These are phyloP conservation scores for Alternaria brassicicola DNA, from an alignment of 2,329 filamentous ascomycete species.

Conservation along the genomic window DNA sequence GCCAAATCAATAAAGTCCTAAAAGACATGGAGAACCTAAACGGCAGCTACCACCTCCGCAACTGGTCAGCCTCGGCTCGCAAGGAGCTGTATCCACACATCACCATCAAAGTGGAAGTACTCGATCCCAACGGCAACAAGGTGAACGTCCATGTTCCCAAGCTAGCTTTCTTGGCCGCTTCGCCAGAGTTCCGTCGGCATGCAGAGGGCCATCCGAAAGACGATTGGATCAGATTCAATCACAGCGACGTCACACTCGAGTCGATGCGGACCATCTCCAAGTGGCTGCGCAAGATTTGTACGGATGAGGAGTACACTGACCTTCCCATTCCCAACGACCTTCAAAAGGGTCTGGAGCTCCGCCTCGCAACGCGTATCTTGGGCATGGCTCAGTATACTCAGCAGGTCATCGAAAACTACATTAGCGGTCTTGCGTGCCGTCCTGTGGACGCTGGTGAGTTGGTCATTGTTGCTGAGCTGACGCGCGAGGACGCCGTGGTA, in stretches of 20 bases:
- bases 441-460: background rate
- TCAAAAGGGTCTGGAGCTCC: background rate
- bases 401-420: constrained; percentile 1
- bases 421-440: background rate
- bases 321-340: background rate
- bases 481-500: background rate
- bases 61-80: constrained; percentile 10
- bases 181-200: constrained; percentile 1
- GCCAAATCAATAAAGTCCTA: constrained; percentile 8
- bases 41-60: constrained; percentile 4
- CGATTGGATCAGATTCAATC: background rate
- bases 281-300: constrained; percentile 7
- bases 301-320: background rate
- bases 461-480: background rate
- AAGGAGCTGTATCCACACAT: constrained; percentile 2
- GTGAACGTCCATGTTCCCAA: constrained; percentile 5
- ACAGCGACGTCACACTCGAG: background rate
- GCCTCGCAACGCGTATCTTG: constrained; percentile 3
- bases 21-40: constrained; percentile 10
- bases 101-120: constrained; percentile 4
- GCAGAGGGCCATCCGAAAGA: background rate
- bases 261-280: constrained; percentile 1
- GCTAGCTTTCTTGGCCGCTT: constrained; percentile 9
- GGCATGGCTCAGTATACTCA: constrained; percentile 11
- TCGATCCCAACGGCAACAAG: background rate